phyloP scores from a whole-genome alignment of 2,329 filamentous ascomycete species.

The Penicillium capsulatum region DNA sequence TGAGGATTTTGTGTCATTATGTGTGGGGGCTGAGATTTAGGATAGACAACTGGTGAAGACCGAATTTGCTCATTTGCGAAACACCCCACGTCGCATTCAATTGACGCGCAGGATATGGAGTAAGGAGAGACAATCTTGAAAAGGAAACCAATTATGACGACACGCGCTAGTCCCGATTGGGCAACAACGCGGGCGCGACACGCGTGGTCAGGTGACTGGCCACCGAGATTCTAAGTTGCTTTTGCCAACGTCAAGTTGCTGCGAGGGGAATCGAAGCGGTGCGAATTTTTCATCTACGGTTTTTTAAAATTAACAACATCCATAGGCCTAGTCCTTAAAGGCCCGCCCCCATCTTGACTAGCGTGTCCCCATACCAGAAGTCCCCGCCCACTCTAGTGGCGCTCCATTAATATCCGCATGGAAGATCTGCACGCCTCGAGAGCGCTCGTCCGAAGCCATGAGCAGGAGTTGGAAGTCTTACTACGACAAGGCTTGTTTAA shows the following conservation, averaged over 20 bases:
- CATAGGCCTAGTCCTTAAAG: too few relatives aligned
- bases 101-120: too few relatives aligned
- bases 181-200: constrained; percentile 1
- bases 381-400: constrained; percentile 11
- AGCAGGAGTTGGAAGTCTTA: constrained; percentile 21
- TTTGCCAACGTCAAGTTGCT: too few relatives aligned
- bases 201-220: constrained; percentile 4
- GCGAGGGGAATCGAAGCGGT: too few relatives aligned
- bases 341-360: too few relatives aligned
- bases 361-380: not conserved
- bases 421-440: constrained; percentile 24
- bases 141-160: not conserved
- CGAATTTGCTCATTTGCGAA: too few relatives aligned
- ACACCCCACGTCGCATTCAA: too few relatives aligned
- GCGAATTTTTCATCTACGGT: too few relatives aligned
- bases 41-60: too few relatives aligned
- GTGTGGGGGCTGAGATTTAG: too few relatives aligned
- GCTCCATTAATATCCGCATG: constrained; percentile 24
- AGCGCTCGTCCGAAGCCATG: constrained; percentile 24
- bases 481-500: constrained; percentile 28
- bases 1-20: constrained; percentile 8
- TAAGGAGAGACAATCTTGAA: too few relatives aligned
- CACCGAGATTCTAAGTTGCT: not conserved
- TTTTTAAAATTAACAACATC: too few relatives aligned
- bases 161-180: constrained; percentile 4